Conservation (phyloP, 164 flowering plant genomes). For the Dillenia suffruticosa region DNA sequence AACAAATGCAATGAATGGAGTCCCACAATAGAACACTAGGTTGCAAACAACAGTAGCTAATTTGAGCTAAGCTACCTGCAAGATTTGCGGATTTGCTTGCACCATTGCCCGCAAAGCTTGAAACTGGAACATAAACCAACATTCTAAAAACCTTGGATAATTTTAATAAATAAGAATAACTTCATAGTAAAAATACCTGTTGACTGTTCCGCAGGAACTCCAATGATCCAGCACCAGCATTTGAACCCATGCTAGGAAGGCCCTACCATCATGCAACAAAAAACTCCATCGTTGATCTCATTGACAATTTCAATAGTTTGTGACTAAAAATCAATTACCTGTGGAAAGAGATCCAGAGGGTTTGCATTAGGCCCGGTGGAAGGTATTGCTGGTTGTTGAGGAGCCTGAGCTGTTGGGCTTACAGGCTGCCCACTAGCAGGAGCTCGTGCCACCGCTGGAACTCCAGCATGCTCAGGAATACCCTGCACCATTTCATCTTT, state of each 20-base stretch:
- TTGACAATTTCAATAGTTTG: too few relatives aligned
- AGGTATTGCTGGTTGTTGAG: constrained; percentile 58
- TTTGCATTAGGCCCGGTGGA: constrained; percentile 84
- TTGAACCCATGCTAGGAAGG: constrained; percentile 70
- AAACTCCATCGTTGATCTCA: neutral
- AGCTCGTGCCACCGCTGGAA: constrained; percentile 49
- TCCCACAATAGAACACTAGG: neutral
- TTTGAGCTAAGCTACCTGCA: constrained; percentile 38
- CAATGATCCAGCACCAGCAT: constrained; percentile 63
- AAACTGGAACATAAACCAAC: constrained; percentile 31
- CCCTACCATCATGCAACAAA: constrained; percentile 43
- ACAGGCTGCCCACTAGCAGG: constrained; percentile 45
- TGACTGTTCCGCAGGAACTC: constrained; percentile 90
- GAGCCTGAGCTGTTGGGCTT: constrained; percentile 42
- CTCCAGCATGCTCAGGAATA: constrained; percentile 84
- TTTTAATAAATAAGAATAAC: too few relatives aligned
- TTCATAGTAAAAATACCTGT: constrained; percentile 45
- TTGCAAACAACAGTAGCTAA: neutral
- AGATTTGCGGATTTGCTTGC: constrained; percentile 68
- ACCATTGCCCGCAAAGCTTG: constrained; percentile 71
- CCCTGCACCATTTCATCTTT: constrained; percentile 40
- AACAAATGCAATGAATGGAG: neutral
- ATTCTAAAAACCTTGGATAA: neutral
- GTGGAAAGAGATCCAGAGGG: constrained; percentile 93
- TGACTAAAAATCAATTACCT: constrained; percentile 34